Evolutionary conservation across 306 rosid genomes (phyloP), one percentile per base, ranked within the genome.

Genomic region (Canavalia ensiformis): DNA sequence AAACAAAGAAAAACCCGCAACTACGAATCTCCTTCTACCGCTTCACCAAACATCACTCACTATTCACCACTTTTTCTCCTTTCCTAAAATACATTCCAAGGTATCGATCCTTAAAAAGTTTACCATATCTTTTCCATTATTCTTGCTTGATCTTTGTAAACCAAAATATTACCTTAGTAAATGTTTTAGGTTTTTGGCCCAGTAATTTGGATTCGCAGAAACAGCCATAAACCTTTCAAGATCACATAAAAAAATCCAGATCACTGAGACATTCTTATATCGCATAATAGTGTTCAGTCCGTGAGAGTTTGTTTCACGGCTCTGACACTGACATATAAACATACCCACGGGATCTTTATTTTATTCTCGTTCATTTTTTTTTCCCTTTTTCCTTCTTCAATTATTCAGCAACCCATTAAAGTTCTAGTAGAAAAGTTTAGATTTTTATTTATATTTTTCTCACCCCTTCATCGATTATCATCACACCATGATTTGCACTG

Each of bases 401-500:
- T 60, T n/a, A 44, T 33, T 81, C 47, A 75, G n/a, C 77, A 10
- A 49, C 74, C 68, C 86, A 41, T 59, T 29, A 63, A 70, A 51
- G 5, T 41, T 65, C 44, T 81, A 31, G 7, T 72, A 33, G 28
- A 8, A 72, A 81, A 77, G 85, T 70, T 76, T 66, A 5, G 59
- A 30, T 81, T 71, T 83, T 69, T 82, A 41, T 5, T 4, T 1
- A 29, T 3, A 8, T 2, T 31, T 33, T 18, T 58, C 31, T 18
- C 6, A 47, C 55, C 74, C 39, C 51, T 11, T 72, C 65, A 37
- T 37, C 65, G 33, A 50, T 41, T 33, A 78, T 78, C 68, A 10
- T 8, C 31, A 55, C 59, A 69, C 76, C 11, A 85, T 85, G 86
- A 66, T 85, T 55, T 81, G 64, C 81, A 57, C 86, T 0, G 69